Conservation (phyloP, 2,329 filamentous ascomycete genomes). For the Bimuria novae-zelandiae region DNA sequence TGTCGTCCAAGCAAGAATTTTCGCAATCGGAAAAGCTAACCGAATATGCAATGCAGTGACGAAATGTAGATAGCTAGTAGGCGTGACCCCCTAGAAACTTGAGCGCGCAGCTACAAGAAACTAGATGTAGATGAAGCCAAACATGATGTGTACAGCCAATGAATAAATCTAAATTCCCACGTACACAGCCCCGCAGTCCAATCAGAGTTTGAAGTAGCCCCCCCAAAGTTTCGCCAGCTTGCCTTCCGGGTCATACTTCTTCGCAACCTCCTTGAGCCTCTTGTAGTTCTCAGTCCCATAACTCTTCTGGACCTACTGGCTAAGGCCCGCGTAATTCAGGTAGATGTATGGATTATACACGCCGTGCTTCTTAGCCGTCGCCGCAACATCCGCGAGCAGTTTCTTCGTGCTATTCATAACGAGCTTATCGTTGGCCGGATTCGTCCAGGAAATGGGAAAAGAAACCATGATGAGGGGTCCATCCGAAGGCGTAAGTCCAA, state of each 20-base stretch:
- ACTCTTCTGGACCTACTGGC: not conserved
- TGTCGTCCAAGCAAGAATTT: too few relatives aligned
- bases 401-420: not conserved
- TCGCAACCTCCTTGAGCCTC: not conserved
- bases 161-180: too few relatives aligned
- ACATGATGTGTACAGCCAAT: too few relatives aligned
- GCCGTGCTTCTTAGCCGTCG: not conserved
- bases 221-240: not conserved
- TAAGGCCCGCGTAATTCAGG: conserved; percentile 1
- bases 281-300: not conserved
- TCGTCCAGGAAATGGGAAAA: conserved; percentile 2
- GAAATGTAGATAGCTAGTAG: too few relatives aligned
- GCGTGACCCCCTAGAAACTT: too few relatives aligned
- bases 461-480: conserved; percentile 23
- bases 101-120: too few relatives aligned
- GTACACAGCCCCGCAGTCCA: too few relatives aligned
- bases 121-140: too few relatives aligned
- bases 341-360: not conserved
- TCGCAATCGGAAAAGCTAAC: too few relatives aligned
- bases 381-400: conserved; percentile 3
- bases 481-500: conserved; percentile 27
- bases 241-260: not conserved
- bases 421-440: conserved; percentile 1
- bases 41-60: too few relatives aligned
- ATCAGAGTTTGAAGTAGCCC: not conserved